Evolutionary conservation across 2,329 filamentous ascomycete genomes (phyloP), one percentile per base, ranked within the genome.

Genomic region (Metarhizium sp.): DNA sequence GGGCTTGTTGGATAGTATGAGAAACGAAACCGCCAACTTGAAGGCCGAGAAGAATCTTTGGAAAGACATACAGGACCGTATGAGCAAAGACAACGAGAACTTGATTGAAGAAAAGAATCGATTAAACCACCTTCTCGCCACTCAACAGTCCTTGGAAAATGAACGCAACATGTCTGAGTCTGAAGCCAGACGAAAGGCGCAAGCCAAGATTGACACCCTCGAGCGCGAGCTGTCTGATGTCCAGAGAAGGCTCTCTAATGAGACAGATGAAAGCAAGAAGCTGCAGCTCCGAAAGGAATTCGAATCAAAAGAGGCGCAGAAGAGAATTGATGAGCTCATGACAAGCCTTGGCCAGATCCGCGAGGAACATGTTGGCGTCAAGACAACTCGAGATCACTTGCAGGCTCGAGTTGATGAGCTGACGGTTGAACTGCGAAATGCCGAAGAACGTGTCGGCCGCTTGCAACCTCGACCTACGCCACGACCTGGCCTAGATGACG

Each of bases 21-120:
- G 91, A 53, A 91, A 90, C 60, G 94, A 99, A 68, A 90, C 86
- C 54, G 86, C 91, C 16, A 96, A 97, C 65, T 80, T 96, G 38
- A 96, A 95, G 69, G 92, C 92, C 0, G 92, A 97, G 71, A 96
- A 96, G 73, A 88, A 90, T 42, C 78, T 99, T 10, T 96, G 89
- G 88, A 95, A 94, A 74, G 90, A 87, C 55, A 95, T 96, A 38
- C 92, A 97, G 67, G 86, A 88, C 59, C 85, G 95, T 53, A 78
- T 97, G 47, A 87, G 83, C 59, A 90, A 94, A 63, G 92, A 97
- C 66, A 96, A 94, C 60, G 90, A 96, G 65, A 83, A 75, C 20
- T 76, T 97, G 13, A 80, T 88, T 46, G 89, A 95, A 58, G 94
- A 99, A 68, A 88, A 91, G 60, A 83, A 85, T 49, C 82, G 92